Evolutionary conservation across 129 eudicot species (phyloP).

Genomic region (Artemisia argyi): DNA sequence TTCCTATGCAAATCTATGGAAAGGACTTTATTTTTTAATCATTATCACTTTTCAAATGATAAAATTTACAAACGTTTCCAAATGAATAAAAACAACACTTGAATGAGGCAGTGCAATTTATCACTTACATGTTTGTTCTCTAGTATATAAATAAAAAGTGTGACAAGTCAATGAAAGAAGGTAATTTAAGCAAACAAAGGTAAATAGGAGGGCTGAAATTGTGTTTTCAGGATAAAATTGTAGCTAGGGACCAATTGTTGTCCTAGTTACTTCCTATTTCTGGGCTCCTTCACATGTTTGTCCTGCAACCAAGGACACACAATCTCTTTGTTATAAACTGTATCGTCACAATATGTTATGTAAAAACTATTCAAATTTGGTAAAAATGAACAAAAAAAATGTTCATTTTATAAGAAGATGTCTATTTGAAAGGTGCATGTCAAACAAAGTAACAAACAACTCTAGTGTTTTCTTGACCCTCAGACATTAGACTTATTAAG

Average conservation of each 20-base stretch:
- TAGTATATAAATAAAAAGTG: constrained; percentile 3
- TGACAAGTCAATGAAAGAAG: not conserved
- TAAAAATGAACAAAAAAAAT: too few relatives aligned
- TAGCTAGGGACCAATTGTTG: constrained; percentile 23
- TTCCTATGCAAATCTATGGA: constrained; percentile 20
- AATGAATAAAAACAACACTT: constrained; percentile 10
- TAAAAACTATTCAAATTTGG: not conserved
- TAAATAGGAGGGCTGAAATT: constrained; percentile 5
- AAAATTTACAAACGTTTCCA: not conserved
- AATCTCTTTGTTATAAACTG: constrained; percentile 20
- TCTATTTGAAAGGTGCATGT: too few relatives aligned
- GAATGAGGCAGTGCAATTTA: not conserved
- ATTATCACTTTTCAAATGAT: too few relatives aligned
- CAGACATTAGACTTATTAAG: too few relatives aligned
- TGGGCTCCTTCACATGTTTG: constrained; percentile 32
- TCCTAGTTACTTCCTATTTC: constrained; percentile 28
- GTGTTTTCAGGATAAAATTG: not conserved
- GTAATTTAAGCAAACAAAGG: not conserved
- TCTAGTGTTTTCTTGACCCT: too few relatives aligned
- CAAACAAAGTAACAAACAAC: too few relatives aligned
- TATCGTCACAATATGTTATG: constrained; percentile 21
- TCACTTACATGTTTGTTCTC: not conserved
- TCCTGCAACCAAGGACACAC: constrained; percentile 33
- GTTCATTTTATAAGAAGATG: too few relatives aligned
- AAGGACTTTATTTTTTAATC: not conserved